These are phyloP conservation scores for Septoria petroselini DNA, from an alignment of 2,329 filamentous ascomycete species.

Conservation along the genomic window DNA sequence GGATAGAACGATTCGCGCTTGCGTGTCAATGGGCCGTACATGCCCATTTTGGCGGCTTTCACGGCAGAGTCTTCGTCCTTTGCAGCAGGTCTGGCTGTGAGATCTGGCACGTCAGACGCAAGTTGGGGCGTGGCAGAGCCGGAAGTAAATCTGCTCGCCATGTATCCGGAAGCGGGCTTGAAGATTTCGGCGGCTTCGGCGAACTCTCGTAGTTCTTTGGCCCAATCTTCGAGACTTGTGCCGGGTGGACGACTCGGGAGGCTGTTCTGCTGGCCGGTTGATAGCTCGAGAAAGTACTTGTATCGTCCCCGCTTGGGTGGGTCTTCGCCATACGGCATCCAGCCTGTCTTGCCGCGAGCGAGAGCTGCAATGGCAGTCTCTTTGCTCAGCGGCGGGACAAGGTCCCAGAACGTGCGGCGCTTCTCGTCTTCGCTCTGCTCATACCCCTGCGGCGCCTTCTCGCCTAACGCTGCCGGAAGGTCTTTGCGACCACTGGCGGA, in stretches of 20 bases:
- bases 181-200: constrained; percentile 73
- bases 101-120: constrained; percentile 34
- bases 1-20: constrained; percentile 71
- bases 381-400: constrained; percentile 46
- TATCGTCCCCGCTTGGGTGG: constrained; percentile 77
- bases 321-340: constrained; percentile 82
- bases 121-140: constrained; percentile 49
- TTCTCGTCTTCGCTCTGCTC: constrained; percentile 62
- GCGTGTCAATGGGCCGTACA: constrained; percentile 89
- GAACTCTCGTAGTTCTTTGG: constrained; percentile 77
- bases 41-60: constrained; percentile 81
- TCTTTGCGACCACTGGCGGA: constrained; percentile 70
- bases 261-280: constrained; percentile 59
- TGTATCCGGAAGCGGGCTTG: constrained; percentile 84
- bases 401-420: constrained; percentile 52
- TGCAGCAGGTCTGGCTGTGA: constrained; percentile 32
- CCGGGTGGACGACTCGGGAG: constrained; percentile 56
- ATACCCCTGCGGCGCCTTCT: constrained; percentile 65
- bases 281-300: constrained; percentile 72
- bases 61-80: constrained; percentile 74
- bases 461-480: constrained; percentile 73
- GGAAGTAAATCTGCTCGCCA: constrained; percentile 90
- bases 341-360: constrained; percentile 55
- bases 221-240: constrained; percentile 67
- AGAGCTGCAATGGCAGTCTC: constrained; percentile 47